Evolutionary conservation across 2,329 filamentous ascomycete genomes (phyloP), one percentile per base, ranked within the genome.

Genomic region (Esteya vermicola): DNA sequence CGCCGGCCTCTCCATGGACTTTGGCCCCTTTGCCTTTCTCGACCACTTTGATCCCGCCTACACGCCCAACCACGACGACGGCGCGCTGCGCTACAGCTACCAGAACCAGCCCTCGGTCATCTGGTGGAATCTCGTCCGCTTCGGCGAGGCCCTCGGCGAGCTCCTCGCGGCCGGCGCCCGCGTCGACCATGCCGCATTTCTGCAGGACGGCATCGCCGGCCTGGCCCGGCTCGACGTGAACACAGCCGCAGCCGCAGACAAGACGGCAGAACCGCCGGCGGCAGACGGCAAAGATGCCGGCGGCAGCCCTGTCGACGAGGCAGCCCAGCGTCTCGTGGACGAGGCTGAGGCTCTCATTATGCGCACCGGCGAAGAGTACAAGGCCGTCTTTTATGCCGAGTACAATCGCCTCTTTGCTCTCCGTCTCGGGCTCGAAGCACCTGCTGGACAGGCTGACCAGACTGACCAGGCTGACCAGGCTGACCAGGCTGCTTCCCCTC

Each of bases 101-200:
- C 79, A 80, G 49, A 94, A 94, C 56, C 91, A 98, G 55, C 88
- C 91, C 0, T 88, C 80, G 33, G 83, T 98, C 42, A 91, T 98
- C 53, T 98, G 91, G 91, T 98, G 91, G 91, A 96, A 96, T 52
- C 68, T 96, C 0, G 85, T 95, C 1, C 78, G 91, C 2, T 71
- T 98, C 0, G 91, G 86, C 42, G 91, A 98, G 61, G 75, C 82
- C 0, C 56, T 98, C 0, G 91, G 85, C 18, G 91, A 96, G 59
- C 67, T 94, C 2, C 75, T 98, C 41, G 91, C 89, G 16, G 75
- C 81, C 0, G 89, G 83, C 0, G 60, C 68, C 1, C 63, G 67
- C 28, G 78, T 89, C 25, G 88, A 98, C 52, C 72, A 80, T 10
- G 59, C 72, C 2, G 64, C 64, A 2, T 95, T 94, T 51, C 61